Base-by-base conservation (phyloP, 257 asterid species). In the Solanum sejunctum region DNA sequence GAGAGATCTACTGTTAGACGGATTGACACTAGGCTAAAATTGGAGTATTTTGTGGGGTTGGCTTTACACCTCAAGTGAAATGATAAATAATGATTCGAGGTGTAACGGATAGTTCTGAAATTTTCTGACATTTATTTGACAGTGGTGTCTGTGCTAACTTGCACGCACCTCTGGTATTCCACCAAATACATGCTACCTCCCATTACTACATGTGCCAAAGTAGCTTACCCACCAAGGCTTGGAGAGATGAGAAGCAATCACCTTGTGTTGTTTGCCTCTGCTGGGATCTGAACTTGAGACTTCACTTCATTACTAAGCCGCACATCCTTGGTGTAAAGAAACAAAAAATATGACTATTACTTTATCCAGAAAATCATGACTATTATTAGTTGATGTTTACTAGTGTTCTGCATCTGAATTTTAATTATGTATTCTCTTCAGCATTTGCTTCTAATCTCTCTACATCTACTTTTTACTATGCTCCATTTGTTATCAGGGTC, bases 401-500 rank as follows among this genome's bases (percentile, higher is more conserved):
- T 16, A 52, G 28, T 71, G 7, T 52, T 78, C 18, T 52, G 63
- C 17, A 78, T 28, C 49, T 16, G 54, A 52, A 28, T 54, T 28
- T 18, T 78, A 17, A 52, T 17, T 52, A 16, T 78, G 83, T 78
- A 16, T 11, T 78, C 57, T 12, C 66, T 52, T 78, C 51, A 28
- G 1, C 49, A 16, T 78, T 52, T 78, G 28, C 51, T 78, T 52
- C 64, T 39, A 28, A 21, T 43, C 77, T 60, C 26, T 61, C 79
- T 70, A 18, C 10, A 10, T 39, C 54, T n/a, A 8, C 10, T 61
- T 41, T 58, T 82, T 61, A 60, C 12, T 51, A 7, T 60, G 60
- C 28, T 63, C 78, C 85, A 45, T 82, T 63, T 43, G 26, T 63
- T 64, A 85, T 41, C 91, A 95, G 99, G 99, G 99, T 77, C 99